These are phyloP conservation scores for Solanum gandarillasii DNA, from an alignment of 257 asterid species.

Conservation along the genomic window DNA sequence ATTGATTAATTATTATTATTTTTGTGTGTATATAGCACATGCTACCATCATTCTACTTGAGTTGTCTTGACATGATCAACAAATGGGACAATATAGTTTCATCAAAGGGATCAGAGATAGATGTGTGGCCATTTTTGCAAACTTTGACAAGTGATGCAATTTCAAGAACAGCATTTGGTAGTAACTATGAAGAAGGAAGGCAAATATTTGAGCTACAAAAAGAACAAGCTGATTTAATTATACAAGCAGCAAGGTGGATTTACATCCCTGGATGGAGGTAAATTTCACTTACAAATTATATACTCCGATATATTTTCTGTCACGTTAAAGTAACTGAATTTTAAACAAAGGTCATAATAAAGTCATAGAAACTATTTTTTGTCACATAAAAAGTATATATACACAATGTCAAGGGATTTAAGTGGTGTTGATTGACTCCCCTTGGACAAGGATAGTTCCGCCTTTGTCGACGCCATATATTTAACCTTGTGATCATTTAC, in stretches of 20 bases:
- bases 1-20: neutral
- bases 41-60: conserved; percentile 22
- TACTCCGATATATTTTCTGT: neutral
- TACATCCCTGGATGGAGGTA: conserved; percentile 56
- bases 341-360: neutral
- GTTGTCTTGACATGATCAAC: conserved; percentile 26
- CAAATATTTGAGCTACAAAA: conserved; percentile 35
- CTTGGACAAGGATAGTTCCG: neutral
- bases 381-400: neutral
- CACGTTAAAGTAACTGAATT: neutral
- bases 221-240: conserved; percentile 23
- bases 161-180: conserved; percentile 35
- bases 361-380: neutral
- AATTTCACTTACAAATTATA: neutral
- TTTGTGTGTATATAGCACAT: conserved; percentile 9
- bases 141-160: conserved; percentile 31
- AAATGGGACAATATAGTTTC: conserved; percentile 22
- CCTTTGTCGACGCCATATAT: accelerated
- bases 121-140: conserved; percentile 37
- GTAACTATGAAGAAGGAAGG: conserved; percentile 33
- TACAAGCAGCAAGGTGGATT: conserved; percentile 15
- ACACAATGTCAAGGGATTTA: neutral
- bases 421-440: neutral
- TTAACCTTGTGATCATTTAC: neutral
- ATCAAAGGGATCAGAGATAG: conserved; percentile 13